A percentile compares a stretch with the other conserved stretches of the same genome.
Evolutionary conservation across 345 rosid genomes (phyloP).

Genomic region (Salix koriyanagi): DNA sequence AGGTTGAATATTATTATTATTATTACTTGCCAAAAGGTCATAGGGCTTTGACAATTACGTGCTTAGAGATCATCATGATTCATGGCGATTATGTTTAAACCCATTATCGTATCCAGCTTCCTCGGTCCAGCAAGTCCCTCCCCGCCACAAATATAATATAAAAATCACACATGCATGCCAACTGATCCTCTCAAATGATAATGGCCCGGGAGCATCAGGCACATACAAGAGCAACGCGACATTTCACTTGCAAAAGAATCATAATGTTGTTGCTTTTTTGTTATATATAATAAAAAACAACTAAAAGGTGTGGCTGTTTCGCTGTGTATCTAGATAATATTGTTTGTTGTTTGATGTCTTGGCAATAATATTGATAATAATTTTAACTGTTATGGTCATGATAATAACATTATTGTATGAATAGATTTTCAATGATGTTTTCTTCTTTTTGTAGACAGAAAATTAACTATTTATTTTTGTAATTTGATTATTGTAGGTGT

Average conservation of each 20-base stretch:
- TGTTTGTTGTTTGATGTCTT: too few species aligned
- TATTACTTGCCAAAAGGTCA: conserved; percentile 37
- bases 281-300: too few species aligned
- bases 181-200: conserved; percentile 13
- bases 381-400: too few species aligned
- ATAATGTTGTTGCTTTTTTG: background rate
- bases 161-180: conserved; percentile 12
- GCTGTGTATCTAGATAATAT: too few species aligned
- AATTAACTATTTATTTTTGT: too few species aligned
- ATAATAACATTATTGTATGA: too few species aligned
- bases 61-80: conserved; percentile 25
- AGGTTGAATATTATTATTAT: conserved; percentile 27
- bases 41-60: conserved; percentile 42
- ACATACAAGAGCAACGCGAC: background rate
- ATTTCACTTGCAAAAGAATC: conserved; percentile 14
- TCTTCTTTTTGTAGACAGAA: too few species aligned
- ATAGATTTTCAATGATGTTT: too few species aligned
- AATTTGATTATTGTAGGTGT: too few species aligned
- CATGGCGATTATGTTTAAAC: conserved; percentile 10
- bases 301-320: too few species aligned
- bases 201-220: background rate
- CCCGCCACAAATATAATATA: background rate
- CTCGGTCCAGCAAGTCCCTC: conserved; percentile 1
- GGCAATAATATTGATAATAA: too few species aligned
- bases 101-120: background rate